Conservation (phyloP, 495 filamentous ascomycete genomes). For the Xanthoparmelia taractica region DNA sequence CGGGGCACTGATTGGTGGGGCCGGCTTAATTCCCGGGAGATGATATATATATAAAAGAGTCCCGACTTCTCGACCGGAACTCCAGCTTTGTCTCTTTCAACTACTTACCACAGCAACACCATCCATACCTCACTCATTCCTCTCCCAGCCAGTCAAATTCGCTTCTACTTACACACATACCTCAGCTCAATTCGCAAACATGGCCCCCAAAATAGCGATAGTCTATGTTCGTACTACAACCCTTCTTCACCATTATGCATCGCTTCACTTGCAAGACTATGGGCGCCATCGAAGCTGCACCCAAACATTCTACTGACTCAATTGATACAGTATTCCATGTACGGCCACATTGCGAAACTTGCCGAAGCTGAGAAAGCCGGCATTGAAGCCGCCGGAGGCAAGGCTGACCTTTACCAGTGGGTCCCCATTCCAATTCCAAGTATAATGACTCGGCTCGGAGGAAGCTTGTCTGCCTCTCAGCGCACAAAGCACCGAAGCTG, state of each 20-base stretch:
- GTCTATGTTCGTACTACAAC: slow-evolving; percentile 58
- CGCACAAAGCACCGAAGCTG: neutral
- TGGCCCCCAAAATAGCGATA: slow-evolving; percentile 92
- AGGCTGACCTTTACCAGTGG: slow-evolving; percentile 21
- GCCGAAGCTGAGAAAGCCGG: slow-evolving; percentile 87
- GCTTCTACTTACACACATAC: neutral
- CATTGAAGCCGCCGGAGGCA: slow-evolving; percentile 74
- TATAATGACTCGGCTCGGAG: neutral
- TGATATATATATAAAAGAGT: neutral
- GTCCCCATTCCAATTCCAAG: neutral
- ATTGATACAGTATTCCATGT: slow-evolving; percentile 75
- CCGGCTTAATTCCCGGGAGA: no score
- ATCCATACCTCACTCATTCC: no score
- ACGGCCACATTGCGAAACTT: slow-evolving; percentile 79
- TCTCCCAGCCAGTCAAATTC: no score
- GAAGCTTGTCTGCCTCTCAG: neutral
- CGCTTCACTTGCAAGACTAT: slow-evolving; percentile 2
- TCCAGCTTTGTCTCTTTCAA: neutral
- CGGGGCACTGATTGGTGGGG: no score
- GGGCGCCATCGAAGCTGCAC: slow-evolving; percentile 14
- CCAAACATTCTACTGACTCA: slow-evolving; percentile 14
- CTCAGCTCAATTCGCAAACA: slow-evolving; percentile 37
- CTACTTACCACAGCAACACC: neutral
- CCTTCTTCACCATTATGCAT: neutral
- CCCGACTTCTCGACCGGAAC: neutral